Percentiles rank a stretch among this genome's conserved stretches.
Evolutionary conservation across 1,284 basidiomycete species (phyloP).

Genomic region (Ceraceosorus guamensis): DNA sequence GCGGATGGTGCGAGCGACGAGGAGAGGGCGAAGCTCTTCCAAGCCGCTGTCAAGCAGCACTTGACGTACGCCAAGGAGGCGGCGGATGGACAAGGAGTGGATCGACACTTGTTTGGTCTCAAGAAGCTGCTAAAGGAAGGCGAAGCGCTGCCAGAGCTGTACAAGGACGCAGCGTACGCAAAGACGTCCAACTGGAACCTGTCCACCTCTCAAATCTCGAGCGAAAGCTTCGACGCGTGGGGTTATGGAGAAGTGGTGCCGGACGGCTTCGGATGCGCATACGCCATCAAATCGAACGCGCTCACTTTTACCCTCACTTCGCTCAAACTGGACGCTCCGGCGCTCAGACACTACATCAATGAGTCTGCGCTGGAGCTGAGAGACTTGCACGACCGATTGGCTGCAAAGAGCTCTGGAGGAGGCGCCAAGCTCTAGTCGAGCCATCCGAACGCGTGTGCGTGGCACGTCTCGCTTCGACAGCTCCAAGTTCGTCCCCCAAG

Average conservation of each 20-base stretch:
- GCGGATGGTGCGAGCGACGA: constrained; percentile 56
- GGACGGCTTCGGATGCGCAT: constrained; percentile 88
- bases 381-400: constrained; percentile 38
- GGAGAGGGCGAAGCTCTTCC: constrained; percentile 65
- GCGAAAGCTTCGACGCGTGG: constrained; percentile 82
- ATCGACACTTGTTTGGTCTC: constrained; percentile 85
- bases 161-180: constrained; percentile 67
- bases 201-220: constrained; percentile 80
- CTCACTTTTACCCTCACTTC: constrained; percentile 91
- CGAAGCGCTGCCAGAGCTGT: constrained; percentile 70
- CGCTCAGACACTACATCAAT: constrained; percentile 48
- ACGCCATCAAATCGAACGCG: constrained; percentile 78
- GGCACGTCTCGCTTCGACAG: too few relatives aligned
- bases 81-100: constrained; percentile 88
- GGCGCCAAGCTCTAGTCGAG: too few relatives aligned
- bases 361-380: constrained; percentile 47
- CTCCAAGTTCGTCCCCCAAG: too few relatives aligned
- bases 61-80: constrained; percentile 81
- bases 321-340: constrained; percentile 60
- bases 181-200: constrained; percentile 82
- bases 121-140: constrained; percentile 72
- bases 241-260: constrained; percentile 87
- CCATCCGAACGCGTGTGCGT: too few relatives aligned
- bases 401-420: too few relatives aligned
- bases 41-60: constrained; percentile 71